These are phyloP conservation scores for Sporothrix humicola DNA, from an alignment of 2,329 filamentous ascomycete genomes.

Conservation along the genomic window DNA sequence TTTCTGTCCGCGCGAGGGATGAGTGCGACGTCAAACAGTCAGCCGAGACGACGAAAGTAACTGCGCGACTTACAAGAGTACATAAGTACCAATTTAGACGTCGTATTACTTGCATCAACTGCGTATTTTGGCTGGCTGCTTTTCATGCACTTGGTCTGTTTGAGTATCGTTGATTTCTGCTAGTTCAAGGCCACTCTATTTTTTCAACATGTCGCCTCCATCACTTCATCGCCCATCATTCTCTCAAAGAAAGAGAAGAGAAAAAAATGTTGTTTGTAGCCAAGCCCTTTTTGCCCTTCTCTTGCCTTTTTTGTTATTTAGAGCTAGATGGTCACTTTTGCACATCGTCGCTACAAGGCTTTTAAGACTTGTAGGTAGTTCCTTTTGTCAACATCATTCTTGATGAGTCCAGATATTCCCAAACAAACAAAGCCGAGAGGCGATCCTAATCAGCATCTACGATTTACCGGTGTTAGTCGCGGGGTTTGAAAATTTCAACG, in stretches of 20 bases:
- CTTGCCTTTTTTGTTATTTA: neutral
- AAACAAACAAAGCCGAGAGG: neutral
- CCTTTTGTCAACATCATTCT: neutral
- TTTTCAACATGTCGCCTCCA: conserved; percentile 2
- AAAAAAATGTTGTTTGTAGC: neutral
- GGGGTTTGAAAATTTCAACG: neutral
- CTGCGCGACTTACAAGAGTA: conserved; percentile 21
- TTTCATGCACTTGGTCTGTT: neutral
- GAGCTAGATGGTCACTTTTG: conserved; percentile 11
- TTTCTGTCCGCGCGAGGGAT: neutral
- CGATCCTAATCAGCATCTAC: conserved; percentile 17
- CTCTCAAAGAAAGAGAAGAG: conserved; percentile 1
- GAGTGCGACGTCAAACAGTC: conserved; percentile 12
- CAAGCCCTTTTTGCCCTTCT: conserved; percentile 18
- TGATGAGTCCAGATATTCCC: conserved; percentile 7
- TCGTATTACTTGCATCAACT: neutral
- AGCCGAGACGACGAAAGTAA: neutral
- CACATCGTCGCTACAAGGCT: neutral
- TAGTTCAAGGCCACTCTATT: conserved; percentile 1
- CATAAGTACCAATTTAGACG: too few relatives aligned
- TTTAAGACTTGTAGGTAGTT: neutral
- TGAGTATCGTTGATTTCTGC: neutral
- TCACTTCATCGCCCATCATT: neutral
- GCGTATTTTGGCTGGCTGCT: neutral
- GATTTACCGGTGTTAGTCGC: neutral